Evolutionary conservation across 148 eudicot genomes (phyloP), one percentile per base, ranked within the genome.

Genomic region (Vaccinium vitisidaea): DNA sequence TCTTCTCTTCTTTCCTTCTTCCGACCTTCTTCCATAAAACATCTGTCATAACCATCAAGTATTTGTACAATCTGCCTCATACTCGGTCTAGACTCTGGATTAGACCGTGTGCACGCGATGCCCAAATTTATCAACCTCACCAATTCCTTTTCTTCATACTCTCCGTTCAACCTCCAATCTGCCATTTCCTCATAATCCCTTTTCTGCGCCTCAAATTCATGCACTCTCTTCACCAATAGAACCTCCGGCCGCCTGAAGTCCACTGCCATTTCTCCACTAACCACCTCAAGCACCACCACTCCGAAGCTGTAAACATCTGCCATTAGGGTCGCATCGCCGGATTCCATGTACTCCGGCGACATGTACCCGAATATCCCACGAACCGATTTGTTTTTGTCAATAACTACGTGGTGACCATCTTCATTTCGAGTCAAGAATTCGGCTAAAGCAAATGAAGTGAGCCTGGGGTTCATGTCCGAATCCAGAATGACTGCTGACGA

Each of bases 301-400:
- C 99, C 99, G 32, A 95, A 97, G 87, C 99, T 93, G 36, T 97
- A 97, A n/a, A 97, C 88, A 83, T 97, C 99, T 15, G 98, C 96
- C 79, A 85, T 90, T 5, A 98, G 83, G 43, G 95, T 93, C 56
- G 98, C 99, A 65, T 94, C 95, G 19, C 99, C 98, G 2, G 89
- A 89, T 50, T 94, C 95, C 92, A 97, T 90, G 56, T 95, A 95
- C 81, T 97, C 99, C 0, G 99, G 98, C 12, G 99, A 91, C 91
- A 97, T 95, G 82, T 97, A 93, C 15, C 99, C 99, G 25, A 97
- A 97, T 59, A 97, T 95, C 83, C 98, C 99, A 18, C 91, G 88
- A 15, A 90, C 93, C 1, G 96, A 91, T 75, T 82, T 89, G 8
- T 80, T 93, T 79, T 87, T 92, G 39, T 91, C 91, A 0, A 86